Evolutionary conservation across 2,329 filamentous ascomycete species (phyloP).

Genomic region (Trichoderma sp.): DNA sequence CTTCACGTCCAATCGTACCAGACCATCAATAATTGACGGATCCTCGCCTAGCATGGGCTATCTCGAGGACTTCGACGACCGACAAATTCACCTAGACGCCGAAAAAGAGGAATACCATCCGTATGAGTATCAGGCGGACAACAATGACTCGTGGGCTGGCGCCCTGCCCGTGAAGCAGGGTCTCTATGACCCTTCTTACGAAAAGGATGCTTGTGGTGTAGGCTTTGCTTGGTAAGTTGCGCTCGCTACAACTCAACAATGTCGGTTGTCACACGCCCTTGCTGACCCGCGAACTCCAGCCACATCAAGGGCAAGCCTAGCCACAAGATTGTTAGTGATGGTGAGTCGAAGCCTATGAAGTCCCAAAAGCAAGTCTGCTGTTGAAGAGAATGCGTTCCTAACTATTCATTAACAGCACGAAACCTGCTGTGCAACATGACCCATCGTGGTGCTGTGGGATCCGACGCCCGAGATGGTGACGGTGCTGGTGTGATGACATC

Average conservation of each 20-base stretch:
- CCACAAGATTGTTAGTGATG: constrained; percentile 99
- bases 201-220: constrained; percentile 99
- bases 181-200: constrained; percentile 91
- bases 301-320: constrained; percentile 97
- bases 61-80: constrained; percentile 68
- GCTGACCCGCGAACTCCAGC: constrained; percentile 51
- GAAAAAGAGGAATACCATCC: constrained; percentile 63
- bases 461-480: constrained; percentile 95
- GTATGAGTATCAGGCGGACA: constrained; percentile 87
- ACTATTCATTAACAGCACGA: constrained; percentile 60
- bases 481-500: constrained; percentile 99
- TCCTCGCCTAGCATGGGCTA: constrained; percentile 70
- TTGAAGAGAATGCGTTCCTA: constrained; percentile 10
- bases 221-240: constrained; percentile 87
- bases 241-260: too few relatives aligned
- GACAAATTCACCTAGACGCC: constrained; percentile 63
- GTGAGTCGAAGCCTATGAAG: constrained; percentile 53
- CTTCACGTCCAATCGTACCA: constrained; percentile 13
- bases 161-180: constrained; percentile 97
- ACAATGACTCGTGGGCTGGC: constrained; percentile 87
- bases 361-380: neutral
- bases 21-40: constrained; percentile 30
- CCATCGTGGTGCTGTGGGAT: constrained; percentile 96
- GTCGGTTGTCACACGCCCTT: neutral
- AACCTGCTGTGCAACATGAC: constrained; percentile 99